A percentile compares a stretch with the other conserved stretches of the same genome.
Evolutionary conservation across 352 stramenopile species (phyloP).

Genomic region (Phytophthora boehmeriae): DNA sequence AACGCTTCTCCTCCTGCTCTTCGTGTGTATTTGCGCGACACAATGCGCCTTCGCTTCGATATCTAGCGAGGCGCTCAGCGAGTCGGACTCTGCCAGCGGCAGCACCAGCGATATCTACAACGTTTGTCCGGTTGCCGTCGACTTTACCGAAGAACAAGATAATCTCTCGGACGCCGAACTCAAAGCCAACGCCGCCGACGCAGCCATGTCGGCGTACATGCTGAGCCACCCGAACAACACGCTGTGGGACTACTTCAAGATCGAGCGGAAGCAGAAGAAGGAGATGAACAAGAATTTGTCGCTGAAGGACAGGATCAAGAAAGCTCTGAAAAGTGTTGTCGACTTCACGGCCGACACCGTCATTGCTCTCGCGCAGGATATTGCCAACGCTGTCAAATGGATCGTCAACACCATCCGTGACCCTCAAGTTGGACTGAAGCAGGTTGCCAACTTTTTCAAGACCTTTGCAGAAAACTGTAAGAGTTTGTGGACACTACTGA

Average conservation of each 20-base stretch:
- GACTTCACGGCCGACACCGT: slow-evolving; percentile 1
- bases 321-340: background rate
- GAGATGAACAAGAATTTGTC: slow-evolving; percentile 1
- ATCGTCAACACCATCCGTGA: slow-evolving; percentile 3
- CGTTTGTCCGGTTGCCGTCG: background rate
- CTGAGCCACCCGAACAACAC: background rate
- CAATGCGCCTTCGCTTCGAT: background rate
- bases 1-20: background rate
- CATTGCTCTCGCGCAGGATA: slow-evolving; percentile 1
- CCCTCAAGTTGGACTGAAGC: background rate
- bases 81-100: background rate
- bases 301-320: background rate
- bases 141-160: background rate
- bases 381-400: slow-evolving; percentile 1
- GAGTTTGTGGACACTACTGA: background rate
- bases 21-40: background rate
- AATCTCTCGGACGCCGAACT: background rate
- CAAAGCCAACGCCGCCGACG: slow-evolving; percentile 1
- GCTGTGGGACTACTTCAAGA: slow-evolving; percentile 6
- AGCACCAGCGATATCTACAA: slow-evolving; percentile 1
- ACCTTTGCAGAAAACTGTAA: background rate
- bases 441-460: slow-evolving; percentile 3
- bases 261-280: slow-evolving; percentile 1
- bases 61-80: background rate
- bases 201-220: slow-evolving; percentile 4